A percentile compares a stretch with the other conserved stretches of the same genome.
Conservation (phyloP, 1,284 basidiomycete species). For the Ceratobasidium theobromae region DNA sequence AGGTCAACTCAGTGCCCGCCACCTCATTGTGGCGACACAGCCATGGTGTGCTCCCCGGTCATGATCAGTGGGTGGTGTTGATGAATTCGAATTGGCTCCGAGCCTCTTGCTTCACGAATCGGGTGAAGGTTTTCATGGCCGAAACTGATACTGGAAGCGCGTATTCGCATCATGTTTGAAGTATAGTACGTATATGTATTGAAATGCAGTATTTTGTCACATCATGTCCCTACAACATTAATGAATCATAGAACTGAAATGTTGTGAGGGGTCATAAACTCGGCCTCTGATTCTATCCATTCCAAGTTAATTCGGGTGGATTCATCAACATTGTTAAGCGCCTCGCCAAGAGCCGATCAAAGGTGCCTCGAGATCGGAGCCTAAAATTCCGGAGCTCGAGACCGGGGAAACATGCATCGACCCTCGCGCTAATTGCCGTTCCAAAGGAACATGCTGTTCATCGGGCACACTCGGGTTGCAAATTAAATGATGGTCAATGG, state of each 20-base stretch:
- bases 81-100: too few species aligned
- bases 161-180: too few species aligned
- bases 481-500: not conserved
- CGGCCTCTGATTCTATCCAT: not conserved
- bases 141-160: too few species aligned
- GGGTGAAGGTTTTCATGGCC: too few species aligned
- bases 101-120: too few species aligned
- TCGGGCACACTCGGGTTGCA: not conserved
- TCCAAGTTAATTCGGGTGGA: not conserved
- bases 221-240: too few species aligned
- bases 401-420: not conserved
- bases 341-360: not conserved
- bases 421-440: not conserved
- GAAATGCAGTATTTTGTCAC: too few species aligned
- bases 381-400: not conserved
- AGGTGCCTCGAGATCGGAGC: not conserved
- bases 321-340: not conserved
- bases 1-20: not conserved
- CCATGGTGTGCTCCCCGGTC: not conserved
- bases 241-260: too few species aligned
- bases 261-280: too few species aligned
- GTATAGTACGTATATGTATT: too few species aligned
- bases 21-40: not conserved
- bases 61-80: not conserved
- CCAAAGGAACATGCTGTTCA: not conserved